Conservation (phyloP, 1,284 basidiomycete species). For the Vanrija sp. region DNA sequence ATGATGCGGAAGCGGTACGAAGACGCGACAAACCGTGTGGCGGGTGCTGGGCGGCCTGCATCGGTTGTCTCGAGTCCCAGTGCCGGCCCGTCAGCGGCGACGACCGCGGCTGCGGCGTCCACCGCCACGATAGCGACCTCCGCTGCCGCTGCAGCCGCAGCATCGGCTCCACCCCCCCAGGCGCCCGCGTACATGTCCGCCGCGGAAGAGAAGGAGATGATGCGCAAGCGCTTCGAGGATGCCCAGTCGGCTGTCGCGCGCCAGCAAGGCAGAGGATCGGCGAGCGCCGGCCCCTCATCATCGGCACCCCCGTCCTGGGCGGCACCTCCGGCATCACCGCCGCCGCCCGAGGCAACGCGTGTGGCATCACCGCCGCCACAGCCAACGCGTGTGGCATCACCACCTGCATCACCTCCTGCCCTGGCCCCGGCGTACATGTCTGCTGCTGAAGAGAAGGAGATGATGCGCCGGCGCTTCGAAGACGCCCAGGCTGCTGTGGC, state of each 20-base stretch:
- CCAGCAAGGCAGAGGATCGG: constrained; percentile 15
- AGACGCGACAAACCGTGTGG: constrained; percentile 53
- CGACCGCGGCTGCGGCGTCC: too few relatives aligned
- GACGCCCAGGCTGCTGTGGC: constrained; percentile 19
- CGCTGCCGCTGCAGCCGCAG: neutral
- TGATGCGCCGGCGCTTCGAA: constrained; percentile 31
- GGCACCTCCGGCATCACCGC: neutral
- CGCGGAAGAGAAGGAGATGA: constrained; percentile 34
- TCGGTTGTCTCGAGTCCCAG: neutral
- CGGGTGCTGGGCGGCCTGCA: neutral
- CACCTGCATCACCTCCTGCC: neutral
- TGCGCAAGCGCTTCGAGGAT: constrained; percentile 32
- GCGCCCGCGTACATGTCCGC: constrained; percentile 19
- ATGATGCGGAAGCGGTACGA: constrained; percentile 20
- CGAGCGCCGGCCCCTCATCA: neutral
- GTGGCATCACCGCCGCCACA: neutral
- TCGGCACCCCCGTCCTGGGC: neutral
- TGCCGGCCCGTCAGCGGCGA: too few relatives aligned
- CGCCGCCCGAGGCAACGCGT: neutral
- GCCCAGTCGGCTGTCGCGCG: constrained; percentile 17
- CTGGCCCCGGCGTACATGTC: constrained; percentile 7
- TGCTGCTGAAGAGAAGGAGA: constrained; percentile 35
- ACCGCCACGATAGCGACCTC: neutral
- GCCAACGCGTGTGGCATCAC: neutral
- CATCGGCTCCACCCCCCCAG: neutral